Percentiles rank a stretch among this genome's conserved stretches.
Evolutionary conservation across 2,329 filamentous ascomycete genomes (phyloP).

Genomic region (Metarhizium guizhouense): DNA sequence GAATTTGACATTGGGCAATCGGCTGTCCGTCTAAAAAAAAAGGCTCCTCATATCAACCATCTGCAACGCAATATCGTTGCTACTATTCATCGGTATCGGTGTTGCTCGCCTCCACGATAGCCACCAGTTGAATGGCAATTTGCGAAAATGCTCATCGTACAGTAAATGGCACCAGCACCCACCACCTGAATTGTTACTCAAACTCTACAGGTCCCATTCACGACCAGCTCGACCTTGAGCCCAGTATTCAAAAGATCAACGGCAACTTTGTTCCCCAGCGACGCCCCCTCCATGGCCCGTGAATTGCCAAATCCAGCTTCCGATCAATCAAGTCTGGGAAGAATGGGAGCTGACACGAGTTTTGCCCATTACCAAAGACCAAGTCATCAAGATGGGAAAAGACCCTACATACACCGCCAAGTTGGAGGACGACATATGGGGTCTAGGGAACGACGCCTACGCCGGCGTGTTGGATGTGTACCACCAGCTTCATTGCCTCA

Average conservation of each 20-base stretch:
- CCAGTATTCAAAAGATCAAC: neutral
- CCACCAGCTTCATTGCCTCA: conserved; percentile 19
- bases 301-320: conserved; percentile 17
- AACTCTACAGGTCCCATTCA: neutral
- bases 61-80: too few relatives aligned
- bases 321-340: conserved; percentile 19
- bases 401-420: conserved; percentile 17
- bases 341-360: conserved; percentile 18
- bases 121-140: too few relatives aligned
- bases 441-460: conserved; percentile 23
- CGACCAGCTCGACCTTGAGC: neutral
- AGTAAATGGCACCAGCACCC: too few relatives aligned
- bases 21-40: too few relatives aligned
- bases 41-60: too few relatives aligned
- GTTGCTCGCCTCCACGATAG: too few relatives aligned
- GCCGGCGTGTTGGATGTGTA: conserved; percentile 19
- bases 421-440: conserved; percentile 20
- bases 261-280: neutral
- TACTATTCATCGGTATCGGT: too few relatives aligned
- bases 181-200: too few relatives aligned
- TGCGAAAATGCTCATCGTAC: too few relatives aligned
- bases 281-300: conserved; percentile 13
- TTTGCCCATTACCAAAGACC: conserved; percentile 16
- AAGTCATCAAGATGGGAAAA: conserved; percentile 21
- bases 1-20: too few relatives aligned